phyloP scores from a whole-genome alignment of 2,329 filamentous ascomycete genomes.

The Immersiporthe knoxdaviesiana region DNA sequence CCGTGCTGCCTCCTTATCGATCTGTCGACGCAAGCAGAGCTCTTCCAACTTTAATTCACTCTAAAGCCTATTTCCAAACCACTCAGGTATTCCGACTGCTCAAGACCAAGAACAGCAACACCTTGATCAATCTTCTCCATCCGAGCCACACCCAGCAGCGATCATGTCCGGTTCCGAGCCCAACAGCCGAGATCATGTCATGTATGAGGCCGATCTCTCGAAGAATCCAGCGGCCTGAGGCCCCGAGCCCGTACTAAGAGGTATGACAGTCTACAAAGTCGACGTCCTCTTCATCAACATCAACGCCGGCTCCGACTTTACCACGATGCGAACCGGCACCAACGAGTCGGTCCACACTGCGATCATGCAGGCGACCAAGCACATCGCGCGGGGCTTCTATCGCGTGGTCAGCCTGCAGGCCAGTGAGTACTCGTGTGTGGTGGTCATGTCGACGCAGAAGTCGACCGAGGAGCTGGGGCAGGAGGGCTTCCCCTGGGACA shows the following conservation, averaged over 20 bases:
- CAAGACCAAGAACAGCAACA: too few species aligned
- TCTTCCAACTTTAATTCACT: neutral
- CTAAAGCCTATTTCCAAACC: neutral
- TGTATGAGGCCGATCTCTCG: neutral
- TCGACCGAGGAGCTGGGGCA: neutral
- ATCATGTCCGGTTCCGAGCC: neutral
- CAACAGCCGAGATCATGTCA: neutral
- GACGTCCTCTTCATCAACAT: constrained; percentile 19
- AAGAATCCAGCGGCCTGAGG: neutral
- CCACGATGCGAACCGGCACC: constrained; percentile 3
- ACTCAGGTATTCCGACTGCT: neutral
- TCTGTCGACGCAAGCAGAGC: neutral
- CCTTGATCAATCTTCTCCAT: neutral
- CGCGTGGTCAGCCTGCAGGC: constrained; percentile 21
- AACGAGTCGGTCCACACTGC: constrained; percentile 17
- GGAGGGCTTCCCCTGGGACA: constrained; percentile 3
- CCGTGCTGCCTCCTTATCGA: neutral
- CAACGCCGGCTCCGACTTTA: constrained; percentile 24
- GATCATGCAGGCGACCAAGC: constrained; percentile 19
- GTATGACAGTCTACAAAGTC: neutral
- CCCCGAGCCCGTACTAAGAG: neutral
- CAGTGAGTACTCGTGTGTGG: constrained; percentile 21
- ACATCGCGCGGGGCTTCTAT: constrained; percentile 25
- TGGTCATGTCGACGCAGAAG: constrained; percentile 8
- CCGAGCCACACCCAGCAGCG: neutral